Base-by-base conservation (phyloP, 2,329 filamentous ascomycete genomes). In the Exophiala bonariae region DNA sequence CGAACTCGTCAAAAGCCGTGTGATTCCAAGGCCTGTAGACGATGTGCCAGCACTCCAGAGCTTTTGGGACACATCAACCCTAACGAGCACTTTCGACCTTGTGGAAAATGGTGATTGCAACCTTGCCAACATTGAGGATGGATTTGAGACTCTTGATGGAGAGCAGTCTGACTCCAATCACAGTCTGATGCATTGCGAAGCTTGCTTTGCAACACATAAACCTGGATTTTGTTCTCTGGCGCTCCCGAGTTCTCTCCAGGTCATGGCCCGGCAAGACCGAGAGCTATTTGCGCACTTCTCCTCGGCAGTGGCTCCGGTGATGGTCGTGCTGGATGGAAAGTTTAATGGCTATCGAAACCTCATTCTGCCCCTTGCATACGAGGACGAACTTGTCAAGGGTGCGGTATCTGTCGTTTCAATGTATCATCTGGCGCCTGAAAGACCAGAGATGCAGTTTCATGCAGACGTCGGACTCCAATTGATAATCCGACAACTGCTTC, bases 311-410 rank as follows among this genome's bases (percentile, higher is more conserved):
- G 61, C 62, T 1, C 59, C 62, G 3, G 58, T 62, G 14, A 63
- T 63, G 62, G 59, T 62, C 4, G 50, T 62, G 2, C 47, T 65
- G 4, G 62, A 65, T 32, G 47, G 55, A 34, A 36, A 58, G 19
- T 55, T 54, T 9, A 65, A 65, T 50, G 62, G 62, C 13, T 64
- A 60, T 40, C 61, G 62, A 11, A 51, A 62, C 36, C 39, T 64
- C 2, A 47, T 65, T 7, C 52, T 65, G 5, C 62, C 62, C 2
- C 40, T 64, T 14, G 62, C 62, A 5, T 56, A 50, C 17, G 42
- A 55, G 20, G 55, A 63, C 44, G 41, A 52, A 4, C 41, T 65
- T 4, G 47, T 64, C 7, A 50, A 53, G 36, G 39, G 44, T 7
- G 60, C 61, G 4, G 54, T 63, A 6, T 46, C 48, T 3, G 53